These are phyloP conservation scores for Pichia sp. DNA, from an alignment of 1,139 yeast species.

Conservation along the genomic window DNA sequence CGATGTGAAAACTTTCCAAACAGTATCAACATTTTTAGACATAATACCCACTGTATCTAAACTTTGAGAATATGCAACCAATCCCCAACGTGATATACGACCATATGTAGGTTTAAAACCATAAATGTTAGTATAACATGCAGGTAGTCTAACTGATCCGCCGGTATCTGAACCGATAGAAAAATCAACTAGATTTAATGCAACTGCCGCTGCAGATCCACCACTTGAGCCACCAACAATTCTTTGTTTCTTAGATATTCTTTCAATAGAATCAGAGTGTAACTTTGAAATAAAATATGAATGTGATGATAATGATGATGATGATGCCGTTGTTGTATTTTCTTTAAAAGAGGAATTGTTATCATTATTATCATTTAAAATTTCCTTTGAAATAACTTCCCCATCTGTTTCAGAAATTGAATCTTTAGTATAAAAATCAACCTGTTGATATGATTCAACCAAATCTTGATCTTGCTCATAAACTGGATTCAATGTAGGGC, in stretches of 20 bases:
- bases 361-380: constrained; percentile 8
- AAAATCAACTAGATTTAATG: constrained; percentile 60
- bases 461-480: constrained; percentile 29
- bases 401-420: constrained; percentile 2
- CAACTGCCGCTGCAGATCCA: constrained; percentile 91
- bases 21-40: constrained; percentile 40
- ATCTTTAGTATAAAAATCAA: constrained; percentile 16
- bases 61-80: constrained; percentile 87
- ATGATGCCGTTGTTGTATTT: no score
- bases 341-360: no score
- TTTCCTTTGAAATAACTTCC: constrained; percentile 13
- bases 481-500: constrained; percentile 65
- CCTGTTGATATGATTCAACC: constrained; percentile 23
- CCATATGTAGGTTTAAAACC: constrained; percentile 97
- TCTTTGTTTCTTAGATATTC: constrained; percentile 25
- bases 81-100: constrained; percentile 85
- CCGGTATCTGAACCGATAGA: constrained; percentile 95
- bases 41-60: constrained; percentile 90
- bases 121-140: constrained; percentile 72
- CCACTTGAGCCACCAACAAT: constrained; percentile 93
- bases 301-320: constrained; percentile 5
- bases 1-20: constrained; percentile 46
- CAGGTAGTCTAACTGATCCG: constrained; percentile 90
- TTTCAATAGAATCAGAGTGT: not conserved
- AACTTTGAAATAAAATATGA: constrained; percentile 10